These are phyloP conservation scores for Suillus placidus DNA, from an alignment of 768 basidiomycete species.

Conservation along the genomic window DNA sequence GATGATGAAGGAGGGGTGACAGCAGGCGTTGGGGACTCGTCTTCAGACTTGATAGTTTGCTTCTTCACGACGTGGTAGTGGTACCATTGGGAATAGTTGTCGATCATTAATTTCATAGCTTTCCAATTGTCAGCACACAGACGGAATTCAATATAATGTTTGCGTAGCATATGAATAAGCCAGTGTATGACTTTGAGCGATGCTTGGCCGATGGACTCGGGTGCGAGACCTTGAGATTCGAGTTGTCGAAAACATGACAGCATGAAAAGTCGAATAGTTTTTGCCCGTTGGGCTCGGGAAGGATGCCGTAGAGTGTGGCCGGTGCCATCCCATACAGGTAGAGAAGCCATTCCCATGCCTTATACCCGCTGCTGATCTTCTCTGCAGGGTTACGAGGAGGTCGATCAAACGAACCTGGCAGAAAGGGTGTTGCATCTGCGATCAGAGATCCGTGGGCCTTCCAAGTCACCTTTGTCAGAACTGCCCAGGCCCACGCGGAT, in stretches of 20 bases:
- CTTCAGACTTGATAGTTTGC: not conserved
- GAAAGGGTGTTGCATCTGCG: too few relatives aligned
- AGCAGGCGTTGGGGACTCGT: not conserved
- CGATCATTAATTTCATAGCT: not conserved
- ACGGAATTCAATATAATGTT: not conserved
- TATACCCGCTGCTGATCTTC: too few relatives aligned
- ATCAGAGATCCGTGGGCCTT: too few relatives aligned
- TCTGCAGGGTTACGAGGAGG: too few relatives aligned
- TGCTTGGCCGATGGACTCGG: not conserved
- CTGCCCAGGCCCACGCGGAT: too few relatives aligned
- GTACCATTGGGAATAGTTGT: not conserved
- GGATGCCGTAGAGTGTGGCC: too few relatives aligned
- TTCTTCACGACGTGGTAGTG: not conserved
- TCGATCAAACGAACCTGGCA: too few relatives aligned
- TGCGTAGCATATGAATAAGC: not conserved
- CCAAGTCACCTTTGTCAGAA: too few relatives aligned
- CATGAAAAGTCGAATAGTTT: not conserved
- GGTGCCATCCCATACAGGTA: too few relatives aligned
- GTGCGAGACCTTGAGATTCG: not conserved
- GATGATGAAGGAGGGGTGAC: not conserved
- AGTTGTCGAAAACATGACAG: not conserved
- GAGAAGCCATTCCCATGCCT: too few relatives aligned
- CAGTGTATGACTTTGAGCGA: not conserved
- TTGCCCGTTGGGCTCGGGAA: too few relatives aligned
- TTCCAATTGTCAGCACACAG: not conserved